Percentiles rank a stretch among this genome's conserved stretches.
Evolutionary conservation across 306 rosid genomes (phyloP).

Genomic region (Benincasa hispida): DNA sequence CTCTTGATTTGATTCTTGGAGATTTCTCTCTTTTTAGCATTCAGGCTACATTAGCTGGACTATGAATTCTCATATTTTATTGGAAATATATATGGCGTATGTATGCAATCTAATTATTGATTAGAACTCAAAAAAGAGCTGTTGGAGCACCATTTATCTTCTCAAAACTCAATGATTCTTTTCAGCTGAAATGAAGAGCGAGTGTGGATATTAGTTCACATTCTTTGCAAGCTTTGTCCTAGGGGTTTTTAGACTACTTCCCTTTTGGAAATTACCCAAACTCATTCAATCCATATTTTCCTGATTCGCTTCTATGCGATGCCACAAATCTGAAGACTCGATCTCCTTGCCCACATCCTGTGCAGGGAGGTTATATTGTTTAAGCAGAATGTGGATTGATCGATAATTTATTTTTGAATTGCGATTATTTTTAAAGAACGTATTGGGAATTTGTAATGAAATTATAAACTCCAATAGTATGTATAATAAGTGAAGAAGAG

Average conservation of each 20-base stretch:
- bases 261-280: not conserved
- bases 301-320: not conserved
- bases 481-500: too few relatives aligned
- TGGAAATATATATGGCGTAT: not conserved
- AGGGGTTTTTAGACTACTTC: not conserved
- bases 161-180: not conserved
- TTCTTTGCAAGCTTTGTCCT: not conserved
- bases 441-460: not conserved
- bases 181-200: not conserved
- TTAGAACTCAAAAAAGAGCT: not conserved
- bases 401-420: not conserved
- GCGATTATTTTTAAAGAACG: not conserved
- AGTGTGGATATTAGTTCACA: not conserved
- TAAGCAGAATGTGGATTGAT: not conserved
- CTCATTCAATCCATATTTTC: not conserved
- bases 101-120: not conserved
- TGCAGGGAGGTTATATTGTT: not conserved
- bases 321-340: not conserved
- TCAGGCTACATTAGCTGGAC: too few relatives aligned
- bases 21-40: too few relatives aligned
- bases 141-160: not conserved
- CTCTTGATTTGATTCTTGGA: too few relatives aligned
- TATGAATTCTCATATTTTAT: not conserved
- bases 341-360: not conserved
- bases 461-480: not conserved